Percentiles rank a stretch among this genome's conserved stretches.
Evolutionary conservation across 257 asterid genomes (phyloP).

Genomic region (Solanum lycopersicoides): DNA sequence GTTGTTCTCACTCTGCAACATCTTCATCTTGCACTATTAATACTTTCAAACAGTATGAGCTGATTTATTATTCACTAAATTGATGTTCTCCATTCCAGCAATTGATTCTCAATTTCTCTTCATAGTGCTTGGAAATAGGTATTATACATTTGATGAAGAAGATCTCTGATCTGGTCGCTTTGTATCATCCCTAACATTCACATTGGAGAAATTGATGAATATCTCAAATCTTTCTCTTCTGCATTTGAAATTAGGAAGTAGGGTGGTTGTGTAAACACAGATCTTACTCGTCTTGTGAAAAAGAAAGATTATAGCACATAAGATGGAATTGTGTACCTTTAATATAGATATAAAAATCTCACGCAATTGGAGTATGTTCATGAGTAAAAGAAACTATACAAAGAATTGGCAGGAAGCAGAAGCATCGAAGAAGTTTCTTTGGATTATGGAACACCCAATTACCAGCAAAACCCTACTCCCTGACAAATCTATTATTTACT

Average conservation of each 20-base stretch:
- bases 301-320: not conserved
- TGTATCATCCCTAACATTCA: not conserved
- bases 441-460: not conserved
- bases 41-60: not conserved
- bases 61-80: not conserved
- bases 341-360: not conserved
- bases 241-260: too few relatives aligned
- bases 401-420: not conserved
- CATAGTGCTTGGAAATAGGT: not conserved
- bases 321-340: not conserved
- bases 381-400: not conserved
- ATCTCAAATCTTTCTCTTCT: too few relatives aligned
- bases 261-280: not conserved
- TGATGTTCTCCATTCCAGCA: not conserved
- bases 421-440: not conserved
- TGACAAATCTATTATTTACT: not conserved
- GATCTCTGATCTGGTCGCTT: not conserved
- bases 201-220: not conserved
- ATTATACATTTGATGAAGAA: not conserved
- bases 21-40: too few relatives aligned
- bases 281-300: not conserved
- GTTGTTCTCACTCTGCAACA: too few relatives aligned
- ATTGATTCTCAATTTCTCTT: not conserved
- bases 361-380: not conserved
- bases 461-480: not conserved